Conservation (phyloP, 768 basidiomycete species). For the Russula dissimulans region DNA sequence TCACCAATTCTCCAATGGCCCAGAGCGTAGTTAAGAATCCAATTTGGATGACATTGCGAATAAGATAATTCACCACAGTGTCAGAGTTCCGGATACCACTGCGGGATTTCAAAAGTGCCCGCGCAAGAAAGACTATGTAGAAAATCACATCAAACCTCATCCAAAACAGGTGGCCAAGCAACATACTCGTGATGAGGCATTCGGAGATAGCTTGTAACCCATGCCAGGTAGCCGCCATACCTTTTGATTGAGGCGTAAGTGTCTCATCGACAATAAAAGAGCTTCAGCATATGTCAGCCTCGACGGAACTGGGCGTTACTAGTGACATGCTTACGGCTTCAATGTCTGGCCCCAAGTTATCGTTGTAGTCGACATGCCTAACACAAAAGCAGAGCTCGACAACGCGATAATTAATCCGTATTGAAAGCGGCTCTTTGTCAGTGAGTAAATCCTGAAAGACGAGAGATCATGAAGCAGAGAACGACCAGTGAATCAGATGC, state of each 20-base stretch:
- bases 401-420: not conserved
- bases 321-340: not conserved
- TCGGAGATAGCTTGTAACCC: not conserved
- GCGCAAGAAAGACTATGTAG: not conserved
- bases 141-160: not conserved
- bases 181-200: not conserved
- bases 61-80: not conserved
- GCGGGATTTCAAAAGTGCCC: not conserved
- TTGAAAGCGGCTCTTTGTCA: not conserved
- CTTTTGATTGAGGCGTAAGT: not conserved
- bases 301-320: no score
- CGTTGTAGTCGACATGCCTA: not conserved
- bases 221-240: not conserved
- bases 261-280: not conserved
- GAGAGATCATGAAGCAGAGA: no score
- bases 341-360: not conserved
- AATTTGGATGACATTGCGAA: not conserved
- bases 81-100: not conserved
- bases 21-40: not conserved
- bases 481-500: not conserved
- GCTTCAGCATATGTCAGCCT: not conserved
- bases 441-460: not conserved
- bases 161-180: not conserved
- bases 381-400: not conserved
- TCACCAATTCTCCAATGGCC: not conserved